Evolutionary conservation across 2,329 filamentous ascomycete genomes (phyloP), one percentile per base, ranked within the genome.

Genomic region (Rasamsonia emersonii): DNA sequence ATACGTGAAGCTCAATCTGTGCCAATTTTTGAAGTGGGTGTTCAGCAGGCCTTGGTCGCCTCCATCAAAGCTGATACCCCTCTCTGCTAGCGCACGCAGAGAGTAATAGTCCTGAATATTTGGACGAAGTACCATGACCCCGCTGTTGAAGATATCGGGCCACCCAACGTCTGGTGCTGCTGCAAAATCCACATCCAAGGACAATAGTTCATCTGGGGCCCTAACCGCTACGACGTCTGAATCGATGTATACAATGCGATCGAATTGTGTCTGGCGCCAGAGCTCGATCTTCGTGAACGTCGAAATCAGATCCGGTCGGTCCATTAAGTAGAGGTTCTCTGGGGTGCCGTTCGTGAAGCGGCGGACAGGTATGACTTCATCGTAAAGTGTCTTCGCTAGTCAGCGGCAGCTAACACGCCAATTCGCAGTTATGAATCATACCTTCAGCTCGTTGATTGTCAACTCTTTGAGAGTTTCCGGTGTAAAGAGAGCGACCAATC

Each of bases 141-240:
- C 91, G n/a, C 83, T 86, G 62, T 98, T 98, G 76, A 96, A 96
- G 39, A 88, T 75, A 62, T 98, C 91, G 19, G 91, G 91, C 91
- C 91, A 98, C 46, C 91, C 91, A 49, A 96, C 86, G 59, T 98
- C 91, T 18, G 91, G 88, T 8, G 84, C 86, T 2, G 91, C 77
- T 16, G 77, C 76, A 45, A 82, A 79, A 16, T 65, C 48, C 19
- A 68, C 68, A 8, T 73, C 62, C 24, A 77, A 56, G 11, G 79
- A 71, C 53, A 98, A 93, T 34, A 98, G 77, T 70, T 98, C 91
- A 50, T 98, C 89, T 3, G 89, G 84, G 19, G 88, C 86, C 45
- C 86, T 73, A 41, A 94, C 74, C 18, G 85, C 84, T n/a, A 98
- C 82, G 24, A 94, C 76, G 51, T 98, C 91, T 40, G 88, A 83